Percentiles rank a stretch among this genome's conserved stretches.
These are phyloP conservation scores for Cyberlindnera euphorbiae DNA, from an alignment of 805 yeast species.

Conservation along the genomic window DNA sequence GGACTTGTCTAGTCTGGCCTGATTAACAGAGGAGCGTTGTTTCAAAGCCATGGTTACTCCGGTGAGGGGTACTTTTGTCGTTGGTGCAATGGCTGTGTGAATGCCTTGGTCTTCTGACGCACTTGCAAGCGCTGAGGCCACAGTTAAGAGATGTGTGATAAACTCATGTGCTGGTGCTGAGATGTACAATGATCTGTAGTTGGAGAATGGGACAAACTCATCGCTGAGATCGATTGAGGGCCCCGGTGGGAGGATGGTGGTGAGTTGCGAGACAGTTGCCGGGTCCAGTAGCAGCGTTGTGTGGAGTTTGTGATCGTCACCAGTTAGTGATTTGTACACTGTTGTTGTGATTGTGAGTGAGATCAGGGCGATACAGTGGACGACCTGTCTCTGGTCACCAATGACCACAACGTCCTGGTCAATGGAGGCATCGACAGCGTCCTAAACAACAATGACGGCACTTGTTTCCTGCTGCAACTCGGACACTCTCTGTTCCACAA, in stretches of 20 bases:
- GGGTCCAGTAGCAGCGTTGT: conserved; percentile 1
- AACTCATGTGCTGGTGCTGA: too few relatives aligned
- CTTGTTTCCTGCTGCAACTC: conserved; percentile 9
- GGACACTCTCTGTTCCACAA: conserved; percentile 3
- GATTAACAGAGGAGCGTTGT: too few relatives aligned
- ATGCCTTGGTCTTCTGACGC: too few relatives aligned
- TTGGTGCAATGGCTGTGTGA: too few relatives aligned
- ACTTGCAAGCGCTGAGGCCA: too few relatives aligned
- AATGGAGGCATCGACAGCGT: conserved; percentile 10
- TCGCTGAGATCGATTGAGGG: conserved; percentile 10
- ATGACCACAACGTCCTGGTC: conserved; percentile 14
- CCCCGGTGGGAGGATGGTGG: not conserved
- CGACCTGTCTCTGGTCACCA: conserved; percentile 7
- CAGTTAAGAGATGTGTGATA: too few relatives aligned
- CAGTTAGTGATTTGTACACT: not conserved
- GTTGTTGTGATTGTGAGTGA: not conserved
- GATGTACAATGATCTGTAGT: conserved; percentile 9
- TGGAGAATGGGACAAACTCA: conserved; percentile 17
- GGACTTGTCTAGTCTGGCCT: too few relatives aligned
- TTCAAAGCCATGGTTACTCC: too few relatives aligned
- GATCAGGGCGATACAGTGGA: conserved; percentile 1
- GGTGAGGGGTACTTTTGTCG: too few relatives aligned
- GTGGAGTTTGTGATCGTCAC: not conserved
- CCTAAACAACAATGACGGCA: conserved; percentile 3
- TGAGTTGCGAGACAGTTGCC: too few relatives aligned